Evolutionary conservation across 176 grass and related monocot species (phyloP).

Genomic region (Zea luxurians): DNA sequence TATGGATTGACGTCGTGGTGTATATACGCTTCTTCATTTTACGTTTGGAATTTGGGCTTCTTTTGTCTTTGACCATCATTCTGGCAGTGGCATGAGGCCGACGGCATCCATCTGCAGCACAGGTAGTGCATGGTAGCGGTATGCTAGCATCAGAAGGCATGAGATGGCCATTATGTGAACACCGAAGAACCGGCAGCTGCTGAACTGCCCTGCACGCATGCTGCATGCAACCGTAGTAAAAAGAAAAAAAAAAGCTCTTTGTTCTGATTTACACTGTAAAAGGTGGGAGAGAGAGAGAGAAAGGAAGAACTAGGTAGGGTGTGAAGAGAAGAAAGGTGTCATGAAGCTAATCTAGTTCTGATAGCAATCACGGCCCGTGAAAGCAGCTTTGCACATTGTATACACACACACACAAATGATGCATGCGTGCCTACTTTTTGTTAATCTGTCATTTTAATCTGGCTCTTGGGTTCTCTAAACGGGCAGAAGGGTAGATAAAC

Average conservation of each 20-base stretch:
- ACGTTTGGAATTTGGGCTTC: conserved; percentile 13
- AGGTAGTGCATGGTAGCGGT: conserved; percentile 15
- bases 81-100: neutral
- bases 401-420: neutral
- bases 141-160: conserved; percentile 17
- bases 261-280: conserved; percentile 16
- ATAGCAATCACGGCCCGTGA: conserved; percentile 19
- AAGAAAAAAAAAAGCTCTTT: neutral
- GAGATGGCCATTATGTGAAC: conserved; percentile 41
- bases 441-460: conserved; percentile 20
- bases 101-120: neutral
- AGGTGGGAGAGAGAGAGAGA: neutral
- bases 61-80: conserved; percentile 5
- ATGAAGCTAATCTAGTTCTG: conserved; percentile 24
- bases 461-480: neutral
- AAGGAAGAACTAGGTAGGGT: neutral
- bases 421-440: conserved; percentile 35
- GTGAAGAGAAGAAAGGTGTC: neutral
- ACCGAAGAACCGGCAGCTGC: conserved; percentile 14
- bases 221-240: conserved; percentile 31
- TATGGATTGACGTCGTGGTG: neutral
- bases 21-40: neutral
- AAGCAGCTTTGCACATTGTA: conserved; percentile 6
- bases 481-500: neutral
- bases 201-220: conserved; percentile 34